Conservation (phyloP, 1,284 basidiomycete genomes). For the Vanrija pseudolonga region DNA sequence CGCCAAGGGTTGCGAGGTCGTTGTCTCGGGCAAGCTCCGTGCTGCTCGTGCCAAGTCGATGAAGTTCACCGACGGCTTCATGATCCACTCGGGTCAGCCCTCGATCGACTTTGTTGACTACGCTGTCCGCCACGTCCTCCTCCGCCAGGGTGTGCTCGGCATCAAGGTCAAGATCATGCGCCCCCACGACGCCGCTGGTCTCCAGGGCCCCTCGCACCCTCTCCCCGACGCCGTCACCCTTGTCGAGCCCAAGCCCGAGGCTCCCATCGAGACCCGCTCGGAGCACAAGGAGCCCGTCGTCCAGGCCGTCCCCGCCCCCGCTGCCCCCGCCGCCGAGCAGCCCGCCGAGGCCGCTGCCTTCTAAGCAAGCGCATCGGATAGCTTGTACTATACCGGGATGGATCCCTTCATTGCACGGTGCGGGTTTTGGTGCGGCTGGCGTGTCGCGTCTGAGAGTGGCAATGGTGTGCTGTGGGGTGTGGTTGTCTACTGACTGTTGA, state of each 20-base stretch:
- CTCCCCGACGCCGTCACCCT: conserved; percentile 95
- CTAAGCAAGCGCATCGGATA: neutral
- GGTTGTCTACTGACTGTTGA: too few species aligned
- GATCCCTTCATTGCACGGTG: neutral
- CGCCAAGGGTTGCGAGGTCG: conserved; percentile 99
- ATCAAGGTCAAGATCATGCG: conserved; percentile 99
- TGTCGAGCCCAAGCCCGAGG: conserved; percentile 65
- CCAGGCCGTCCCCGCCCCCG: conserved; percentile 27
- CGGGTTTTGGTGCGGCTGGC: too few species aligned
- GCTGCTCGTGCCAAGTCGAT: conserved; percentile 99
- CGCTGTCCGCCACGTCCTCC: conserved; percentile 96
- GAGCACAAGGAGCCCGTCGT: conserved; percentile 47
- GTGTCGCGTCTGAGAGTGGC: too few species aligned
- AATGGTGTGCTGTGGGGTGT: too few species aligned
- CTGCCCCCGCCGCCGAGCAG: conserved; percentile 13
- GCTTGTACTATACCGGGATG: neutral
- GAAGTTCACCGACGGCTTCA: conserved; percentile 99
- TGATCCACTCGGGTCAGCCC: conserved; percentile 99
- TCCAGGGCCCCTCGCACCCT: conserved; percentile 83
- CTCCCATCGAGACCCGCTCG: conserved; percentile 51
- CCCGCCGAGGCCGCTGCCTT: neutral
- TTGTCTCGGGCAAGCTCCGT: conserved; percentile 99
- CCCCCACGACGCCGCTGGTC: conserved; percentile 87
- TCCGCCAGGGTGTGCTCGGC: conserved; percentile 98
- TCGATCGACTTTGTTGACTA: conserved; percentile 94